Base-by-base conservation (phyloP, 345 rosid genomes). In the Ceriops zippeliana region DNA sequence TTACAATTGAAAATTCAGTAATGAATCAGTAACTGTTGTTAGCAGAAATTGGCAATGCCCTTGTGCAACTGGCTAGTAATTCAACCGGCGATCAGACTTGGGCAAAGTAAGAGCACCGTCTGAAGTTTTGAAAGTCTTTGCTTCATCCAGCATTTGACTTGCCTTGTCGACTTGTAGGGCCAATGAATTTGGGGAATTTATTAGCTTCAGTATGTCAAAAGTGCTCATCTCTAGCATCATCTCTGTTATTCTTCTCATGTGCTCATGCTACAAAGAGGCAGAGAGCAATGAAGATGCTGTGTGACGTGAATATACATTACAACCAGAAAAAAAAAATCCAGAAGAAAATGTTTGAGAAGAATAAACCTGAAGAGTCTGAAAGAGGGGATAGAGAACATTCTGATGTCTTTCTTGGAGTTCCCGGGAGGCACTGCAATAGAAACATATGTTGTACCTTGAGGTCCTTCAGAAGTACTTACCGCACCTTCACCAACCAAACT, bases 141-240 rank as follows among this genome's bases (percentile, higher is more conserved):
- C 80, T 61, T 76, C 70, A 77, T 46, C 65, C 54, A 74, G 71
- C 61, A 68, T 78, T 57, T 59, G 74, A 60, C 35, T 68, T 3
- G 58, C 69, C 61, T 53, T 58, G 59, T 66, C 53, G 37, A 59
- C 83, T 32, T 71, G 69, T 16, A 32, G 63, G 17, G 53, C 60
- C 63, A 67, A 62, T 24, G 72, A 68, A 58, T 26, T 64, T 10
- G 79, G 67, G 9, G 70, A 46, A 35, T 31, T 61, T 42, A 42
- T 42, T 42, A 11, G 49, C 49, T 13, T 42, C 49, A 42, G 17
- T 13, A 42, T 15, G 49, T 13, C 49, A 42, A 17, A 42, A 13
- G 13, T 42, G 46, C 5, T 73, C 70, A 73, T 64, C 60, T 78
- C 72, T 65, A 52, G 30, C 35, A 65, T 58, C 75, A 68, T 69